phyloP scores from a whole-genome alignment of 1,284 basidiomycete species.

The Cutaneotrichosporon sp. region DNA sequence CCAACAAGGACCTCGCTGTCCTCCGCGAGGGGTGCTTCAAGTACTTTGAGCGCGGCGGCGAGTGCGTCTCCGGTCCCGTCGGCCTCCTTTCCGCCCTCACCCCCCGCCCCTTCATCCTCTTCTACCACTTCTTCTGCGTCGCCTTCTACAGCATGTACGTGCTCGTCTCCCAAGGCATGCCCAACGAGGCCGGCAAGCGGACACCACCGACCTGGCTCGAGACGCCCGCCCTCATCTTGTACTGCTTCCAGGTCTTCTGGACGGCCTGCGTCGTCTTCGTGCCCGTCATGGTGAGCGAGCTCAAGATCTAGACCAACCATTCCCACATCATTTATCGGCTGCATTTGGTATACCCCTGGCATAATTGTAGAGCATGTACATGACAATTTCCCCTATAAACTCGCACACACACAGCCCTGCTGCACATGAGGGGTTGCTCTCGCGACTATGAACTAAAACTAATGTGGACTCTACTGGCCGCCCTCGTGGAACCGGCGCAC shows the following conservation, averaged over 20 bases:
- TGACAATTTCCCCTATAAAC: conserved; percentile 8
- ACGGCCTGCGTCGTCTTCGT: conserved; percentile 82
- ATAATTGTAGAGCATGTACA: conserved; percentile 14
- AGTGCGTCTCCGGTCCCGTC: conserved; percentile 85
- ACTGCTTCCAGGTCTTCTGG: conserved; percentile 70
- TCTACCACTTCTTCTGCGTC: conserved; percentile 92
- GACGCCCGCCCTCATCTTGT: conserved; percentile 64
- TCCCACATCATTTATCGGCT: not conserved
- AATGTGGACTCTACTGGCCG: not conserved
- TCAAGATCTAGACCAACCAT: conserved; percentile 44
- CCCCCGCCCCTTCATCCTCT: conserved; percentile 74
- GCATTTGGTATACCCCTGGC: conserved; percentile 4
- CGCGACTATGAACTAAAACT: not conserved
- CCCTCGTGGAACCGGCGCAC: conserved; percentile 34
- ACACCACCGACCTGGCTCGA: conserved; percentile 58
- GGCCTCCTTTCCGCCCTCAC: conserved; percentile 72
- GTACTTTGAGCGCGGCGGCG: conserved; percentile 93
- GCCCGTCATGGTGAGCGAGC: conserved; percentile 83
- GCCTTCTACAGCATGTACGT: conserved; percentile 90
- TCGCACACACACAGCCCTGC: not conserved
- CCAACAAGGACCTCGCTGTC: conserved; percentile 70
- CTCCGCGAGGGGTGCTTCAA: conserved; percentile 93
- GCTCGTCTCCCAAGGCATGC: conserved; percentile 71
- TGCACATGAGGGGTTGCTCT: not conserved
- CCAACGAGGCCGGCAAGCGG: conserved; percentile 21